phyloP scores from a whole-genome alignment of 192 early-diverging fungal species.

The Dispira simplex region DNA sequence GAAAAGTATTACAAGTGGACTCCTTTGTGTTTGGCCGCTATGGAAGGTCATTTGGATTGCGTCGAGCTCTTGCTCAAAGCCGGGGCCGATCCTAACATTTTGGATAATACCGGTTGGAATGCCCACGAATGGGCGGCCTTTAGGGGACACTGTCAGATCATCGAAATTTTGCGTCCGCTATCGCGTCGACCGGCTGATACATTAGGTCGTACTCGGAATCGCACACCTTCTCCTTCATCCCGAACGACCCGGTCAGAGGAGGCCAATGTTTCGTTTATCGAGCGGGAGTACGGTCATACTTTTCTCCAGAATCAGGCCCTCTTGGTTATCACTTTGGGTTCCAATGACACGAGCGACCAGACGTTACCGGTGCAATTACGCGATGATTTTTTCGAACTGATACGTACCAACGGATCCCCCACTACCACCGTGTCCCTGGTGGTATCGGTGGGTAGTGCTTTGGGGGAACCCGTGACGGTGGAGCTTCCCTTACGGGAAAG shows the following conservation, averaged over 20 bases:
- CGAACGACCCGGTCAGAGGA: not conserved
- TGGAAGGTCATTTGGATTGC: slow-evolving; percentile 38
- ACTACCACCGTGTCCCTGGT: not conserved
- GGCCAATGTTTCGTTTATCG: slow-evolving; percentile 20
- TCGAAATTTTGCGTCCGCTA: slow-evolving; percentile 27
- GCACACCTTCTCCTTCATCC: not conserved
- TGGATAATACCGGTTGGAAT: slow-evolving; percentile 34
- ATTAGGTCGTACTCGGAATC: slow-evolving; percentile 3
- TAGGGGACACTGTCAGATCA: slow-evolving; percentile 32
- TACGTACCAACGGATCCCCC: not conserved
- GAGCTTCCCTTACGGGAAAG: not conserved
- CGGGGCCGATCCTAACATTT: slow-evolving; percentile 27
- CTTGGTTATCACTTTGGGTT: slow-evolving; percentile 47
- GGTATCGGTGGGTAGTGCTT: not conserved
- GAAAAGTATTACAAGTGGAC: slow-evolving; percentile 46
- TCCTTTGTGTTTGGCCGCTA: slow-evolving; percentile 42
- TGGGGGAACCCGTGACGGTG: not conserved
- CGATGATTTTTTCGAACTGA: not conserved
- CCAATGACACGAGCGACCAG: slow-evolving; percentile 32
- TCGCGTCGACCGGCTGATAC: slow-evolving; percentile 16
- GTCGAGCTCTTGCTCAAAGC: slow-evolving; percentile 32
- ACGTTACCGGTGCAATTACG: not conserved
- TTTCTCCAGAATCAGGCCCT: slow-evolving; percentile 40
- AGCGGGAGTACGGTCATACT: slow-evolving; percentile 40
- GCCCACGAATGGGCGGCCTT: slow-evolving; percentile 50